Conservation (phyloP, 257 asterid species). For the Solanum corneliomulleri region DNA sequence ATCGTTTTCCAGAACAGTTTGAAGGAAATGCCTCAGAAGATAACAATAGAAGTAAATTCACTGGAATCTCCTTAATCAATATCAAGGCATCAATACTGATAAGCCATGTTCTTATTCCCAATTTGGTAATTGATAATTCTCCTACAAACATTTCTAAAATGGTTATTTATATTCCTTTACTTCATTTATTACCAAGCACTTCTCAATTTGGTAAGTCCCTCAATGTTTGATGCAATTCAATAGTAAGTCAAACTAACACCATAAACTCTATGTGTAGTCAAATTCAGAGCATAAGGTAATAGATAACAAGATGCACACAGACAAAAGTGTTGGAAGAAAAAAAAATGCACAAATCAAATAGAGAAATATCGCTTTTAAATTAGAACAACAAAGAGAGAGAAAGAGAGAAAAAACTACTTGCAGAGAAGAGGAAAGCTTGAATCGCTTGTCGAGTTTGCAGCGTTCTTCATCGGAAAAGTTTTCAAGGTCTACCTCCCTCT, state of each 20-base stretch:
- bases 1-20: not conserved
- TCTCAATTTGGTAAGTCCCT: not conserved
- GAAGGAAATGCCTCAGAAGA: not conserved
- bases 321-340: not conserved
- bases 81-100: not conserved
- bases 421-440: conserved; percentile 11
- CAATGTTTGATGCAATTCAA: not conserved
- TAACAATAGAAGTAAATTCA: not conserved
- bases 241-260: not conserved
- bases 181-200: not conserved
- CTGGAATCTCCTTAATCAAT: not conserved
- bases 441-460: conserved; percentile 28
- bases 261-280: not conserved
- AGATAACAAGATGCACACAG: not conserved
- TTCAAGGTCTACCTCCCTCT: conserved; percentile 24
- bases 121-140: not conserved
- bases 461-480: conserved; percentile 26
- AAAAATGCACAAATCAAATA: not conserved
- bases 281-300: not conserved
- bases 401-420: conserved; percentile 1
- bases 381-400: not conserved
- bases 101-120: not conserved
- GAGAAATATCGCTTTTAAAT: not conserved
- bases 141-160: not conserved
- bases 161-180: not conserved